Evolutionary conservation across 1,284 basidiomycete genomes (phyloP).

Genomic region (Calocybe gambosa): DNA sequence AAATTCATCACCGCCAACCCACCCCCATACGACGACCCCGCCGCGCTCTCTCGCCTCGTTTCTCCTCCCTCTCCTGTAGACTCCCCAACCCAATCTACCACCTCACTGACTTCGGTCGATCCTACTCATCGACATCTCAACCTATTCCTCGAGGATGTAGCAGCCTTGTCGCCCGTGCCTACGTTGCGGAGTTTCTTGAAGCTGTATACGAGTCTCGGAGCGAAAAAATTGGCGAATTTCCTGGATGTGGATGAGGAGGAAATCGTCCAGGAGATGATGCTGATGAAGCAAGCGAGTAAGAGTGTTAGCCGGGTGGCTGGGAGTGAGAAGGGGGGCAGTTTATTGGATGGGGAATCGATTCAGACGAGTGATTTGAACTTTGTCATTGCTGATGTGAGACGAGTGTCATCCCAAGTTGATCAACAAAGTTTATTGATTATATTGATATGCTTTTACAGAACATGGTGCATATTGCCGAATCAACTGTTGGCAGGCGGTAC

Average conservation of each 20-base stretch:
- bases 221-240: conserved; percentile 89
- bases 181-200: conserved; percentile 91
- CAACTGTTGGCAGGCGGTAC: conserved; percentile 86
- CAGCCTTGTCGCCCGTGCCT: conserved; percentile 72
- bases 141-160: conserved; percentile 79
- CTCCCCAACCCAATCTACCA: conserved; percentile 19
- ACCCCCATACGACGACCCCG: conserved; percentile 85
- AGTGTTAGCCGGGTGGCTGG: conserved; percentile 56
- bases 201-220: conserved; percentile 90
- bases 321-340: conserved; percentile 44
- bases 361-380: conserved; percentile 94
- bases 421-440: background rate
- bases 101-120: conserved; percentile 40
- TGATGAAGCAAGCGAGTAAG: conserved; percentile 85
- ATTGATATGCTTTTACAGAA: conserved; percentile 61
- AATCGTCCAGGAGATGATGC: conserved; percentile 95
- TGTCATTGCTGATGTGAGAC: conserved; percentile 81
- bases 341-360: conserved; percentile 84
- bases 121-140: conserved; percentile 80
- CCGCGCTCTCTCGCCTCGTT: conserved; percentile 48
- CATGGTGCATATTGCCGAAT: conserved; percentile 95
- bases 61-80: conserved; percentile 27
- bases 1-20: conserved; percentile 96
- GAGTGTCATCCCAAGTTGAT: background rate
- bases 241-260: conserved; percentile 89